Evolutionary conservation across 495 filamentous ascomycete genomes (phyloP), one percentile per base, ranked within the genome.

Genomic region (Aspergillus homomorphus): DNA sequence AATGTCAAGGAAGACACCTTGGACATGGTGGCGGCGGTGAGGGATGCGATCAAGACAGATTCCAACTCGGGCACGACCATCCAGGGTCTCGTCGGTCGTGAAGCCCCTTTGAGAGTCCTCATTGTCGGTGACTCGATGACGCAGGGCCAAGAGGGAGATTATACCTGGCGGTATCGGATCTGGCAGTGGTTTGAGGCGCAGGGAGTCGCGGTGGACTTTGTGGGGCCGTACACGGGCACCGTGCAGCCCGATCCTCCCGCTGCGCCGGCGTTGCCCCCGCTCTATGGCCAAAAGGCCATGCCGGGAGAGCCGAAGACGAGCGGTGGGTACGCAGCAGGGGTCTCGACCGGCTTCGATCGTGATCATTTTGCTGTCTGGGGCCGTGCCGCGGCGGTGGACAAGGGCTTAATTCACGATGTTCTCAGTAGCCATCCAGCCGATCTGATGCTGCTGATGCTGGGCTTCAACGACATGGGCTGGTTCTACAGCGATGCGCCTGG

Each of bases 391-490:
- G 49, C 49, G 0, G 33, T 38, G 33, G 33, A 38, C 10, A 7
- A 38, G 33, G 33, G 33, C 33, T 9, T 16, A 21, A 51, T 18
- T n/a, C 4, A 23, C 23, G 9, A 22, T 24, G 20, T 14, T 4
- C 49, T 51, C 22, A 22, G 49, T 28, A 22, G 15, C 4, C 8
- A 22, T 2, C 7, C n/a, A 0, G 22, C 49, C 1, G 20, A 51
- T 8, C 18, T 18, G 4, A 23, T 28, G 20, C 15, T 51, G 8
- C 14, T 51, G 20, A 23, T 51, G 9, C 19, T 51, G 16, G 49
- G 49, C 21, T 51, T 51, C 21, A 51, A 51, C 12, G 49, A 51
- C 49, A 23, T 51, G 20, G 49, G 49, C 19, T 51, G 49, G 49
- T 51, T 23, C 20, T 23, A 26, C 9, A 54, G 51, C 19, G 26